Percentiles rank a stretch among this genome's conserved stretches.
phyloP scores from a whole-genome alignment of 257 asterid species.

The Capsicum rhomboideum region DNA sequence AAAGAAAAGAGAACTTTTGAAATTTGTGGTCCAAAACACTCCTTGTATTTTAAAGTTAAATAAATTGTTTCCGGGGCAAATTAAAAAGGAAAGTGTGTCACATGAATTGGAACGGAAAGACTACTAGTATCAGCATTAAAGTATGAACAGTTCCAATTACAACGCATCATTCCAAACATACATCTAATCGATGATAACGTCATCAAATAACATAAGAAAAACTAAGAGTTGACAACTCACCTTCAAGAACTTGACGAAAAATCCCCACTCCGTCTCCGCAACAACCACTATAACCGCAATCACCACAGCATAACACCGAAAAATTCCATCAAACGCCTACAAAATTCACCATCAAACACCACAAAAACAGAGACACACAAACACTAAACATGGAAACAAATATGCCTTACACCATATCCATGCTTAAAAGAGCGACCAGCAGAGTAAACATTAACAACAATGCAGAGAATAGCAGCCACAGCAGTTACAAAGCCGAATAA shows the following conservation, averaged over 20 bases:
- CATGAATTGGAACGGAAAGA: too few relatives aligned
- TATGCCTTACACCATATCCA: slow-evolving; percentile 56
- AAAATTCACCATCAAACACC: not conserved
- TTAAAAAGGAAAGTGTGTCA: too few relatives aligned
- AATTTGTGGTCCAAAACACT: too few relatives aligned
- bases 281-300: slow-evolving; percentile 62
- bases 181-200: not conserved
- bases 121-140: not conserved
- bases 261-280: slow-evolving; percentile 93
- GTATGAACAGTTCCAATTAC: not conserved
- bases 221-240: slow-evolving; percentile 13
- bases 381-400: not conserved
- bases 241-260: slow-evolving; percentile 64
- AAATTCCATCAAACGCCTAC: slow-evolving; percentile 88
- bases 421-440: slow-evolving; percentile 73
- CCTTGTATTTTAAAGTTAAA: too few relatives aligned
- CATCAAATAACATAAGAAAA: not conserved
- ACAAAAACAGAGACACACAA: not conserved
- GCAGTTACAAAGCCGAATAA: slow-evolving; percentile 67
- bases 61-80: too few relatives aligned
- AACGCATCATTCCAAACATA: not conserved
- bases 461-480: slow-evolving; percentile 67
- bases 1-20: too few relatives aligned
- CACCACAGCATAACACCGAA: slow-evolving; percentile 87
- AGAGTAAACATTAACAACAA: slow-evolving; percentile 71